Evolutionary conservation across 257 asterid genomes (phyloP), one percentile per base, ranked within the genome.

Genomic region (Nicotiana paniculata): DNA sequence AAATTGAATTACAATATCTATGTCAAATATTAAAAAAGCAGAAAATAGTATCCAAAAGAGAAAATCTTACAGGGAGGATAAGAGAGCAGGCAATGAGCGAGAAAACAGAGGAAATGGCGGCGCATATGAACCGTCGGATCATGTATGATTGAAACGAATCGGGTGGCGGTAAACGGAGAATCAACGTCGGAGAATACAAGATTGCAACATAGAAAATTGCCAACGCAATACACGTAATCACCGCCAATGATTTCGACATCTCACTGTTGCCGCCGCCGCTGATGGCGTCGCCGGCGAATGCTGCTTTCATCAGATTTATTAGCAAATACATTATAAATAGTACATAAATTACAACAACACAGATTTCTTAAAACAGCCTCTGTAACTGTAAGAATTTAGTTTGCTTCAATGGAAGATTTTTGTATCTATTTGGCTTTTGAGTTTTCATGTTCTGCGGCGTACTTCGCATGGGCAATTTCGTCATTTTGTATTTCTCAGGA

Each of bases 101-200:
- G 66, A 89, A 88, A 81, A 88, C 39, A 82, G 99, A 89, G 80
- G 96, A 92, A 55, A 96, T 13, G 53, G 91, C 95, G 17, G 96
- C 98, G 90, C 98, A 94, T 24, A 90, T 53, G 87, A 96, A 96
- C 66, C 98, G 95, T 51, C 99, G 94, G 32, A 92, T 83, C 89
- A 94, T 28, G 84, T 87, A 90, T 61, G 97, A 89, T 72, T 86
- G 86, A 46, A 86, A 92, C 53, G 98, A 96, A 85, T 82, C 66
- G 6, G 99, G 92, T 75, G 93, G 98, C 2, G 95, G 95, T 58
- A 94, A 87, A 12, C 98, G 97, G 70, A 94, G 94, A 81, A 96
- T 74, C 83, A 92, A 80, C 12, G 97, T 85, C 9, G 99, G 98
- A 61, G 90, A 86, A 84, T 96, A 94, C n/a, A 96, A 91, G 39